These are phyloP conservation scores for Diaporthe citriasiana DNA, from an alignment of 2,329 filamentous ascomycete species.

Conservation along the genomic window DNA sequence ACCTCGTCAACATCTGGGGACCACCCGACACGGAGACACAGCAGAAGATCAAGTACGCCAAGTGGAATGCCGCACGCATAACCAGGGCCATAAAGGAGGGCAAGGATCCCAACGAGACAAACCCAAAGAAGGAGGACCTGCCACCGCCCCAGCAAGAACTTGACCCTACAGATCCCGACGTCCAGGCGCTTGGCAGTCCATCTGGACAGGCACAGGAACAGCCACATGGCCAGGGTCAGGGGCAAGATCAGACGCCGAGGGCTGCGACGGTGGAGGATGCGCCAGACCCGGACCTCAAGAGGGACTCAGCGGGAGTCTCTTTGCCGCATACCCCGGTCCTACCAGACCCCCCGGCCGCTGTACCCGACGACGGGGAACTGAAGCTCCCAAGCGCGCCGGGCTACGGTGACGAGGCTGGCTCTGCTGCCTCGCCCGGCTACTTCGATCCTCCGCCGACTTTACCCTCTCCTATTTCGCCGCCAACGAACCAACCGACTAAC, in stretches of 20 bases:
- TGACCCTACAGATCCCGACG: constrained; percentile 76
- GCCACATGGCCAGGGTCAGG: constrained; percentile 7
- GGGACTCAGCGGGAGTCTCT: constrained; percentile 52
- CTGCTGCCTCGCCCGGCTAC: constrained; percentile 38
- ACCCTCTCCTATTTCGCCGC: constrained; percentile 49
- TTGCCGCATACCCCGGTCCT: constrained; percentile 53
- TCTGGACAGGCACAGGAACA: constrained; percentile 4
- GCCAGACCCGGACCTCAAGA: constrained; percentile 58
- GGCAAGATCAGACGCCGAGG: constrained; percentile 47
- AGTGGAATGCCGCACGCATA: constrained; percentile 94
- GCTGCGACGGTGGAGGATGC: constrained; percentile 67
- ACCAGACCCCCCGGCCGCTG: constrained; percentile 49
- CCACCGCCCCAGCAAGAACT: constrained; percentile 61
- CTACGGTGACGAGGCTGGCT: constrained; percentile 42
- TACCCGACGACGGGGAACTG: constrained; percentile 45
- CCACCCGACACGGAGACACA: constrained; percentile 79
- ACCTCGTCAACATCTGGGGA: constrained; percentile 88
- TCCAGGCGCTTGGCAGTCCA: constrained; percentile 64
- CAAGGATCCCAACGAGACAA: constrained; percentile 91
- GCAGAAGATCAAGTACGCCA: constrained; percentile 95
- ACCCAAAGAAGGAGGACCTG: constrained; percentile 75
- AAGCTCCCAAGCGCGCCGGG: constrained; percentile 49
- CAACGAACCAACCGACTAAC: constrained; percentile 47
- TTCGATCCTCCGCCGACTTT: constrained; percentile 43
- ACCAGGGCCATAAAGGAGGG: constrained; percentile 91